Percentiles rank a stretch among this genome's conserved stretches.
Evolutionary conservation across 345 rosid genomes (phyloP).

Genomic region (Lepidium sativum): DNA sequence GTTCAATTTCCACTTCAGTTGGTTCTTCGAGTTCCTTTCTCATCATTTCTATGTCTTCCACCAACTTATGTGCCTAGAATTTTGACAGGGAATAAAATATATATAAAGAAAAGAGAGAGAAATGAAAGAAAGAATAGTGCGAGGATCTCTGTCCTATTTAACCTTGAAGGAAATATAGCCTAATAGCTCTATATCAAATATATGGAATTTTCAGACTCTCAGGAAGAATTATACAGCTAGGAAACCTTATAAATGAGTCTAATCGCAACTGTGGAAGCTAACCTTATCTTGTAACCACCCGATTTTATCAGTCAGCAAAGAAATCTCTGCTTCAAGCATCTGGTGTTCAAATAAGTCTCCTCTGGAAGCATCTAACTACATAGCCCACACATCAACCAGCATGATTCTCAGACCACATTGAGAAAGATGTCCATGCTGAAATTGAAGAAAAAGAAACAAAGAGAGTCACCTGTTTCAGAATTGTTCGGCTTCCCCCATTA

Average conservation of each 20-base stretch:
- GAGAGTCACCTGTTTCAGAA: constrained; percentile 45
- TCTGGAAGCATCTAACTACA: constrained; percentile 52
- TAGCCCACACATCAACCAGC: constrained; percentile 9
- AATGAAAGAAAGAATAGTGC: neutral
- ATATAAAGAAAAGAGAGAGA: neutral
- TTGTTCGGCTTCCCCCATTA: constrained; percentile 33
- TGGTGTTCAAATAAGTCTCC: constrained; percentile 61
- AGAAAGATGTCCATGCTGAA: neutral
- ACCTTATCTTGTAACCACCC: constrained; percentile 66
- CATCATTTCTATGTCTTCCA: constrained; percentile 49
- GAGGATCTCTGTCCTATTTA: neutral
- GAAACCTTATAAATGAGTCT: neutral
- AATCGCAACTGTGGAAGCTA: constrained; percentile 18
- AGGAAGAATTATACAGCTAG: neutral
- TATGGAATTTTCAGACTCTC: neutral
- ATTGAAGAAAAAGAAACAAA: neutral
- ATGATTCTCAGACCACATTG: constrained; percentile 12
- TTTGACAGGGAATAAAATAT: neutral
- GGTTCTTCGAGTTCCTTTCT: constrained; percentile 84
- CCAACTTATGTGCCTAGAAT: constrained; percentile 56
- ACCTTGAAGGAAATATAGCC: neutral
- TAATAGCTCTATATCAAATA: neutral
- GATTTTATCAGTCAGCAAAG: constrained; percentile 57
- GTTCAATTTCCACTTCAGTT: constrained; percentile 82
- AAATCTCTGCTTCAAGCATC: constrained; percentile 70